Base-by-base conservation (phyloP, 192 early-diverging fungal species). In the Coemansia sp. region DNA sequence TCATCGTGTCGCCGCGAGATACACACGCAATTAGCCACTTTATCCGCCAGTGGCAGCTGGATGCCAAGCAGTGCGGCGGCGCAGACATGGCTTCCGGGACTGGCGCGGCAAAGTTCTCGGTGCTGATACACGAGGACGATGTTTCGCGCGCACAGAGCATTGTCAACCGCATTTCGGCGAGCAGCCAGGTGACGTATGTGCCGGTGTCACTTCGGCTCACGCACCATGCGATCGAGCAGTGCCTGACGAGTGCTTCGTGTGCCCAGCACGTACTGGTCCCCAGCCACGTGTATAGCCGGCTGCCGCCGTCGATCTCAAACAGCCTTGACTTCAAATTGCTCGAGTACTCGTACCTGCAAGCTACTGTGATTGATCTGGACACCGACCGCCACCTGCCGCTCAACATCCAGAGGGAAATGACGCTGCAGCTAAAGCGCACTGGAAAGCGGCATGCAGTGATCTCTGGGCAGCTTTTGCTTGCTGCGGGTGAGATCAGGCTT, bases 211-310 rank as follows among this genome's bases (percentile, higher is more conserved):
- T 56, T 14, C 53, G 76, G 24, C 56, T 79, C 30, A 79, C 76
- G 7, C 30, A 44, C 47, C 70, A 58, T 7, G 60, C 46, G 35
- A 71, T 79, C 23, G 62, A 73, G 55, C 70, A 79, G 56, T 53
- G 62, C 9, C 42, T 79, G 44, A 58, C 63, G 9, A 58, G 55
- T 19, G 76, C 76, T 1, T 48, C 33, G 24, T 35, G 52, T 9
- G 62, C 67, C 6, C 76, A 79, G 19, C 76, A 79, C 27, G 76
- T 79, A 12, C 62, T 79, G 25, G 66, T 79, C 4, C 76, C 76
- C 18, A 79, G 76, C 44, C 25, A 48, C 19, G 38, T 73, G 23
- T 62, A 64, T 52, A 63, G 69, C 40, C 65, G 76, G 6, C 63
- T 79, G 1, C 51, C 64, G 12, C 40, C 30, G 10, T 43, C 60